phyloP scores from a whole-genome alignment of 2,329 filamentous ascomycete species.

The Lachnellula suecica region DNA sequence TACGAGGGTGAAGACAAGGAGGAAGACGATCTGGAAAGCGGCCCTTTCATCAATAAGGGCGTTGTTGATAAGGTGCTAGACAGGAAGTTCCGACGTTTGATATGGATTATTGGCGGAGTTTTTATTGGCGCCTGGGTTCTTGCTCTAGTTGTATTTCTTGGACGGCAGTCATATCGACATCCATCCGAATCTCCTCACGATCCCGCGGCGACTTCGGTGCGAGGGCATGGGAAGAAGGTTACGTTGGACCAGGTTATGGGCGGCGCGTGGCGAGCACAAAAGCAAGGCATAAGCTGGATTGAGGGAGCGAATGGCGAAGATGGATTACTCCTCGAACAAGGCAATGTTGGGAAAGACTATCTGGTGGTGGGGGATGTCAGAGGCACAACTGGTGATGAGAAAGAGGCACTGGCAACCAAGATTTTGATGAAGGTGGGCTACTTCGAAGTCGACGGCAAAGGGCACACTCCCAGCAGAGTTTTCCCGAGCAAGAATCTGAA shows the following conservation, averaged over 20 bases:
- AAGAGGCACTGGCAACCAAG: slow-evolving; percentile 49
- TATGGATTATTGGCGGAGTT: slow-evolving; percentile 57
- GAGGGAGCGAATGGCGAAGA: slow-evolving; percentile 74
- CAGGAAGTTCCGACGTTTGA: slow-evolving; percentile 56
- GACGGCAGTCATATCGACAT: slow-evolving; percentile 64
- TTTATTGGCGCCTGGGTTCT: slow-evolving; percentile 68
- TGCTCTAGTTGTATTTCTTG: slow-evolving; percentile 66
- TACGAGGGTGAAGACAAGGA: slow-evolving; percentile 31
- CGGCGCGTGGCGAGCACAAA: slow-evolving; percentile 64
- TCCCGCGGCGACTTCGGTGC: slow-evolving; percentile 60
- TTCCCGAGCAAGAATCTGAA: slow-evolving; percentile 82
- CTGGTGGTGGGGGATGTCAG: slow-evolving; percentile 86
- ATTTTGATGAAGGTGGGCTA: slow-evolving; percentile 71
- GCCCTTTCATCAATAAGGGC: slow-evolving; percentile 35
- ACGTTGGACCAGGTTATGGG: slow-evolving; percentile 69
- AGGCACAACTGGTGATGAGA: slow-evolving; percentile 39
- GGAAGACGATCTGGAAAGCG: slow-evolving; percentile 49
- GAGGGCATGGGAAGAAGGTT: slow-evolving; percentile 69
- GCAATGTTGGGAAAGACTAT: slow-evolving; percentile 64
- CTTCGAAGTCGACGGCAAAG: slow-evolving; percentile 60
- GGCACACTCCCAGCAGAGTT: slow-evolving; percentile 57
- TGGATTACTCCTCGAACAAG: slow-evolving; percentile 77
- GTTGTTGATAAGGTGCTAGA: slow-evolving; percentile 57
- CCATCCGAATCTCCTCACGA: slow-evolving; percentile 65
- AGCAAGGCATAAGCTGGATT: slow-evolving; percentile 74